These are phyloP conservation scores for Aspergillus texensis DNA, from an alignment of 2,329 filamentous ascomycete genomes.

Conservation along the genomic window DNA sequence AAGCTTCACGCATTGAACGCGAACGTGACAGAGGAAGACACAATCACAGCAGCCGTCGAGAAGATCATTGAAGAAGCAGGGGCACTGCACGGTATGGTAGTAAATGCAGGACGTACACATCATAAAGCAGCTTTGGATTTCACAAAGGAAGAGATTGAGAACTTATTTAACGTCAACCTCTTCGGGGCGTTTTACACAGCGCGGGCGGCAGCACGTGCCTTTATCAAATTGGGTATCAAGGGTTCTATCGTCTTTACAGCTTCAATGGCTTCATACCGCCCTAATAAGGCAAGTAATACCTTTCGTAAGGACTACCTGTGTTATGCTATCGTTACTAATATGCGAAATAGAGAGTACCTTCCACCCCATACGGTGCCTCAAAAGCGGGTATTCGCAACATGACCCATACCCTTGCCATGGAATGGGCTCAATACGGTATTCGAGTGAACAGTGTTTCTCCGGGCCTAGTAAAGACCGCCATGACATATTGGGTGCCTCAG, in stretches of 20 bases:
- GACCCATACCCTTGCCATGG: conserved; percentile 60
- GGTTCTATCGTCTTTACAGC: conserved; percentile 51
- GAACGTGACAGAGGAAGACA: conserved; percentile 52
- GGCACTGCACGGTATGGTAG: conserved; percentile 53
- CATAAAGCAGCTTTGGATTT: conserved; percentile 57
- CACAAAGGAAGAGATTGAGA: conserved; percentile 51
- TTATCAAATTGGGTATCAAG: conserved; percentile 50
- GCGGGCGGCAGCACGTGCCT: conserved; percentile 46
- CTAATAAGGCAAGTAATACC: conserved; percentile 41
- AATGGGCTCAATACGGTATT: conserved; percentile 71
- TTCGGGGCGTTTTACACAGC: conserved; percentile 52
- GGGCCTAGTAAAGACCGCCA: conserved; percentile 32
- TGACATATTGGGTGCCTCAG: conserved; percentile 54
- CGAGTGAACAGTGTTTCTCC: conserved; percentile 63
- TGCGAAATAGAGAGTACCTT: conserved; percentile 30
- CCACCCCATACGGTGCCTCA: conserved; percentile 47
- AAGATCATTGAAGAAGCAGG: conserved; percentile 48
- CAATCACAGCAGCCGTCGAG: conserved; percentile 49
- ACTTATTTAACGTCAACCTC: conserved; percentile 49
- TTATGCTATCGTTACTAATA: background rate
- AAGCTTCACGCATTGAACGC: conserved; percentile 47
- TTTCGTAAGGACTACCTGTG: background rate
- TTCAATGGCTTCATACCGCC: conserved; percentile 49
- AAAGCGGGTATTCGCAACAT: conserved; percentile 51
- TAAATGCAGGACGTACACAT: conserved; percentile 55